Evolutionary conservation across 2,329 filamentous ascomycete species (phyloP).

Genomic region (Colletotrichum plurivorum): DNA sequence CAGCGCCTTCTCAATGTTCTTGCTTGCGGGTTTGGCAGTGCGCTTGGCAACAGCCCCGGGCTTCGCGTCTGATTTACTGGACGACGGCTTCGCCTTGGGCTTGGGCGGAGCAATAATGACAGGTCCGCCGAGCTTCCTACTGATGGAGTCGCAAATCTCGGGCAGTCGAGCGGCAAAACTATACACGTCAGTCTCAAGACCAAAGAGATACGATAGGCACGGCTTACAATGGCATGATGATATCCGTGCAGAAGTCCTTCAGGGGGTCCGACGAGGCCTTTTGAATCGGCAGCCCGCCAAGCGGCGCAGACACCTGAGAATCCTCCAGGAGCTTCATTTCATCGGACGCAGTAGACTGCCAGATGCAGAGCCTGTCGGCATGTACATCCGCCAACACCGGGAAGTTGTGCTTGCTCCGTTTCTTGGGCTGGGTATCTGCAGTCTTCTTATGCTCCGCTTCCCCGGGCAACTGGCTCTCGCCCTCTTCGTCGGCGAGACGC

Average conservation of each 20-base stretch:
- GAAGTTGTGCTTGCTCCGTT: slow-evolving; percentile 74
- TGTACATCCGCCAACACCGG: slow-evolving; percentile 78
- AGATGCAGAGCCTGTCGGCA: slow-evolving; percentile 85
- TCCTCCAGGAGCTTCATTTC: slow-evolving; percentile 66
- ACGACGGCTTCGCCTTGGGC: slow-evolving; percentile 61
- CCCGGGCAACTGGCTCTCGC: slow-evolving; percentile 61
- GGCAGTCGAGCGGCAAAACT: slow-evolving; percentile 84
- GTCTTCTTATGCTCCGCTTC: slow-evolving; percentile 50
- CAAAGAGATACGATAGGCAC: no score
- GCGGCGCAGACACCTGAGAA: slow-evolving; percentile 55
- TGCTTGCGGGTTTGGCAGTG: slow-evolving; percentile 55
- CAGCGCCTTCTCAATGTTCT: slow-evolving; percentile 73
- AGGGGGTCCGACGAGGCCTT: slow-evolving; percentile 72
- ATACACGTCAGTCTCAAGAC: slow-evolving; percentile 51
- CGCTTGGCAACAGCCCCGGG: slow-evolving; percentile 68
- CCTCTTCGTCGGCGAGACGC: slow-evolving; percentile 55
- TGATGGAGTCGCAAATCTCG: slow-evolving; percentile 77
- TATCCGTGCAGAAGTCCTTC: slow-evolving; percentile 83
- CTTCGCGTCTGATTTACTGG: slow-evolving; percentile 54
- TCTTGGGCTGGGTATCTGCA: slow-evolving; percentile 61
- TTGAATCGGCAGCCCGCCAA: slow-evolving; percentile 54
- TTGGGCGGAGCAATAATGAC: slow-evolving; percentile 70
- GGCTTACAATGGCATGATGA: slow-evolving; percentile 83
- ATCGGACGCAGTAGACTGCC: slow-evolving; percentile 81
- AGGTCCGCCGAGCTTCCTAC: slow-evolving; percentile 82